Conservation (phyloP, 148 eudicot species). For the Gaultheria prostrata region DNA sequence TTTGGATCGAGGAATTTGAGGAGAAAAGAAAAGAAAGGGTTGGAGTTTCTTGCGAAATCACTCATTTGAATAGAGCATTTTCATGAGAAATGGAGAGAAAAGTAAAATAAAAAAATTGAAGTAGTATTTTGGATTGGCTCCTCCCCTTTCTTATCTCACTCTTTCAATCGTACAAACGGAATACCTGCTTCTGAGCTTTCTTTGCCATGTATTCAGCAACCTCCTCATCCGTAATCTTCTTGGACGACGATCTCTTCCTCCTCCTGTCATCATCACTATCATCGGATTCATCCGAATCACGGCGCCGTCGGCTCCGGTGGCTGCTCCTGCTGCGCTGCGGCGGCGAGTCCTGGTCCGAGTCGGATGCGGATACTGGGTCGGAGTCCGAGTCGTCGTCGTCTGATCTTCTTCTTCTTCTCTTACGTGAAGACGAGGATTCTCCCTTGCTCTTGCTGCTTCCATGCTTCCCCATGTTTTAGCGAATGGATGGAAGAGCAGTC, state of each 20-base stretch:
- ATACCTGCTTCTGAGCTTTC: constrained; percentile 77
- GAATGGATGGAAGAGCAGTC: background rate
- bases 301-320: constrained; percentile 27
- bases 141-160: no score
- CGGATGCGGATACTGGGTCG: constrained; percentile 11
- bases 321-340: constrained; percentile 15
- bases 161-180: background rate
- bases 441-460: constrained; percentile 14
- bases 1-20: no score
- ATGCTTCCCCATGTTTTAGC: constrained; percentile 7
- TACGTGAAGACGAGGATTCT: constrained; percentile 10
- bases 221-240: constrained; percentile 53
- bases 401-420: constrained; percentile 12
- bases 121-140: no score
- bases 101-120: background rate
- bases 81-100: background rate
- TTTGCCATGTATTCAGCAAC: constrained; percentile 72
- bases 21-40: no score
- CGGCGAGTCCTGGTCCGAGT: constrained; percentile 22
- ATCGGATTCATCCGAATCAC: constrained; percentile 27
- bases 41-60: no score
- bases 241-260: constrained; percentile 27
- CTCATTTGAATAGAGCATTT: no score
- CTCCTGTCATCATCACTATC: constrained; percentile 30
- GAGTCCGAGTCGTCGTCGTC: constrained; percentile 26